These are phyloP conservation scores for Omphalotus guepiniiformis DNA, from an alignment of 768 basidiomycete genomes.

Conservation along the genomic window DNA sequence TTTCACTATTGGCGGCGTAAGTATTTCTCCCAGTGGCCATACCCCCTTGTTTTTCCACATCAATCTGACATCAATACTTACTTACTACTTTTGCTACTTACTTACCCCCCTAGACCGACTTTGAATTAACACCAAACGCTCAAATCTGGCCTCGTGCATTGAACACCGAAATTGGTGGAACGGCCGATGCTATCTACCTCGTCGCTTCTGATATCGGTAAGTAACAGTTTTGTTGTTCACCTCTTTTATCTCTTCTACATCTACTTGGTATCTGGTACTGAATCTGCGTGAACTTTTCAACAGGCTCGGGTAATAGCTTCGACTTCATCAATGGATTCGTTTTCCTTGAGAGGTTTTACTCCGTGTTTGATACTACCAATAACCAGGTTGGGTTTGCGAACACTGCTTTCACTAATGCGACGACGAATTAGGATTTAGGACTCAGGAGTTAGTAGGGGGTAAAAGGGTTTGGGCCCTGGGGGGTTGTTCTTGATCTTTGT, in stretches of 20 bases:
- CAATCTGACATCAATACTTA: too few relatives aligned
- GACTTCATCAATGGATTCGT: conserved; percentile 41
- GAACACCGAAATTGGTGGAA: conserved; percentile 31
- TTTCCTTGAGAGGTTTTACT: conserved; percentile 29
- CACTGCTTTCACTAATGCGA: not conserved
- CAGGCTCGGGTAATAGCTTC: conserved; percentile 27
- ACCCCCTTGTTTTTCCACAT: too few relatives aligned
- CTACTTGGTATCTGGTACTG: not conserved
- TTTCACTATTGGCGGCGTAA: conserved; percentile 50
- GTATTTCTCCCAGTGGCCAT: too few relatives aligned
- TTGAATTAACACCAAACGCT: conserved; percentile 37
- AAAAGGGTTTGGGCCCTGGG: too few relatives aligned
- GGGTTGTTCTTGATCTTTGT: too few relatives aligned
- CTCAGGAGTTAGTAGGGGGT: too few relatives aligned
- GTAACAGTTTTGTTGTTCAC: too few relatives aligned
- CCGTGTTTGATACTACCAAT: conserved; percentile 58
- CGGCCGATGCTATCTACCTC: conserved; percentile 25
- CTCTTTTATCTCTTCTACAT: too few relatives aligned
- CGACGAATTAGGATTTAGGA: not conserved
- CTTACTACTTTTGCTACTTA: not conserved
- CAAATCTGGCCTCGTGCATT: conserved; percentile 34
- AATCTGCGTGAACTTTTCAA: conserved; percentile 5
- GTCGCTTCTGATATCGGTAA: conserved; percentile 34
- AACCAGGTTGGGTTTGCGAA: not conserved
- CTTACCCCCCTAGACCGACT: conserved; percentile 22